Evolutionary conservation across 139 green algal species (phyloP), one percentile per base, ranked within the genome.

Genomic region (Chlamydomonas applanata): DNA sequence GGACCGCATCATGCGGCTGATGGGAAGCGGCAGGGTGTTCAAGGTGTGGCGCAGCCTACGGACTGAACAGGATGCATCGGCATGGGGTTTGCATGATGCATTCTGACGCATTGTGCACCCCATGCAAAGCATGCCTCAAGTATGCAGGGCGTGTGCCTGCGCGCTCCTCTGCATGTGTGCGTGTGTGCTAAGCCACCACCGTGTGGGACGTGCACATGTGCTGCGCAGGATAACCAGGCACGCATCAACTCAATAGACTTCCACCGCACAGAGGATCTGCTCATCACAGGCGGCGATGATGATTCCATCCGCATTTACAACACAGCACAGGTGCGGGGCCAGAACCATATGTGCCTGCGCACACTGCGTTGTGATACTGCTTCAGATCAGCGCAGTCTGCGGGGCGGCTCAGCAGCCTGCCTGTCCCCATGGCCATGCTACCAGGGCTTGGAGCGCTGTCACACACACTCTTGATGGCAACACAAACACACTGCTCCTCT

Each of bases 221-320:
- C 7, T 49, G 40, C 40, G 56, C 82, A 84, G 72, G 83, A 90
- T 4, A 73, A 74, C 57, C 46, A 53, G 0, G 73, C n/a, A 0
- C 70, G 82, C 17, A 89, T 98, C 68, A 98, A 97, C 77, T 94
- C 88, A 1, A 71, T 97, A 22, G 90, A 94, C 64, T 98, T 98
- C 66, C 93, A 97, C 74, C 75, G 89, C 13, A 92, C 82, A 13
- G 82, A 93, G 35, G 92, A 97, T 75, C 78, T 97, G 30, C 83
- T 98, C 7, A 87, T 97, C 7, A 93, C 91, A 25, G 90, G 81
- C 14, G 74, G 81, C 2, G 89, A 97, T 46, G 94, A 98, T 72
- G 91, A 97, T 70, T 76, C 79, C 14, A 93, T 98, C 45, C 78
- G 82, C 2, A 13, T 97, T 3, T 97, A 95, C 79, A 87, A 95